phyloP scores from a whole-genome alignment of 768 basidiomycete species.

The Hygrophorus pudorinus region DNA sequence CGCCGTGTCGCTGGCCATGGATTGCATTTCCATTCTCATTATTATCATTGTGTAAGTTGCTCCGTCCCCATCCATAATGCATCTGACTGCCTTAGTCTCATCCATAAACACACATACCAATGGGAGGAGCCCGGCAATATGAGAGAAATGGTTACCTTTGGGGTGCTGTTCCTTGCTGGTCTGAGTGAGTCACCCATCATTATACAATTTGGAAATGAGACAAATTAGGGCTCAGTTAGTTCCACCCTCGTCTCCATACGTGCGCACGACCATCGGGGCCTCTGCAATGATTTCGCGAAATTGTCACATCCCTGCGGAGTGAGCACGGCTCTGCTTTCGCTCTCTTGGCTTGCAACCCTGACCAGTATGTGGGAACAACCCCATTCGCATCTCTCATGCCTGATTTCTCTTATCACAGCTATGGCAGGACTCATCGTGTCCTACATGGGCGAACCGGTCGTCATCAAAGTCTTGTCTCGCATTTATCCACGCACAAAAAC shows the following conservation, averaged over 20 bases:
- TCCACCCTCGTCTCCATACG: slow-evolving; percentile 17
- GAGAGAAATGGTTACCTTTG: slow-evolving; percentile 10
- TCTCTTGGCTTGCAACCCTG: slow-evolving; percentile 20
- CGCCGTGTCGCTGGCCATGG: not conserved
- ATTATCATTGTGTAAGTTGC: not conserved
- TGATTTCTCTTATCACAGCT: slow-evolving; percentile 9
- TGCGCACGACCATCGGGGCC: slow-evolving; percentile 14
- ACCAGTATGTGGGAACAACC: slow-evolving; percentile 15
- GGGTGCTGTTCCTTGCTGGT: slow-evolving; percentile 3
- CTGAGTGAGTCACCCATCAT: slow-evolving; percentile 8
- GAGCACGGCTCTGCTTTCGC: slow-evolving; percentile 15
- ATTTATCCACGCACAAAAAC: not conserved
- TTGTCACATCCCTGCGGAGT: slow-evolving; percentile 12
- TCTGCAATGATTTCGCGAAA: slow-evolving; percentile 21
- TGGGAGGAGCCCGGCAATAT: slow-evolving; percentile 6
- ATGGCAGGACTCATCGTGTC: slow-evolving; percentile 10
- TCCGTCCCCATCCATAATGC: not conserved
- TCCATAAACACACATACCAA: not conserved
- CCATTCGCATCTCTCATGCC: slow-evolving; percentile 4
- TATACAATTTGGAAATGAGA: not conserved
- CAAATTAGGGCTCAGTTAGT: slow-evolving; percentile 8
- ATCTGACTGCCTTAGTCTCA: not conserved
- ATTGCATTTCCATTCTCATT: not conserved
- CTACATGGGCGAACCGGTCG: not conserved
- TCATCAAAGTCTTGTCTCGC: not conserved